These are phyloP conservation scores for Malassezia cuniculi DNA, from an alignment of 1,284 basidiomycete genomes.

Conservation along the genomic window DNA sequence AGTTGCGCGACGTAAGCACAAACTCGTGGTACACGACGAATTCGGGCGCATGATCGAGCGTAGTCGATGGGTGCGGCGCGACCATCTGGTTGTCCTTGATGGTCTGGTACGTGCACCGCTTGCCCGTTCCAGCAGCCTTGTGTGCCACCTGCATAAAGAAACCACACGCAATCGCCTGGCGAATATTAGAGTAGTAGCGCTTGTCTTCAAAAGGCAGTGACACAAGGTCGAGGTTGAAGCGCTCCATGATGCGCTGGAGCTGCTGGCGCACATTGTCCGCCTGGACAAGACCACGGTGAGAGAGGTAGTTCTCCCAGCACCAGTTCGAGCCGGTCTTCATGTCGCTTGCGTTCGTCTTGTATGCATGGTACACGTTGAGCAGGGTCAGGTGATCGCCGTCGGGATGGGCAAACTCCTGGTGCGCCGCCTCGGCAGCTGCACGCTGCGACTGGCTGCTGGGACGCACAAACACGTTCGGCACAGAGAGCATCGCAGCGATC, in stretches of 20 bases:
- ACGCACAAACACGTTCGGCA: constrained; percentile 84
- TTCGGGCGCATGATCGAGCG: constrained; percentile 80
- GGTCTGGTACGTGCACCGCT: constrained; percentile 50
- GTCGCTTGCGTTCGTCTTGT: constrained; percentile 53
- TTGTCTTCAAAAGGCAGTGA: constrained; percentile 63
- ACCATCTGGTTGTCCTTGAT: constrained; percentile 92
- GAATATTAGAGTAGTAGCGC: constrained; percentile 66
- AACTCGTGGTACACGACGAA: constrained; percentile 97
- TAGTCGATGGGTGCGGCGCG: constrained; percentile 82
- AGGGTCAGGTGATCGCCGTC: constrained; percentile 91
- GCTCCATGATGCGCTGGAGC: constrained; percentile 83
- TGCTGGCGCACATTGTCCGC: constrained; percentile 93
- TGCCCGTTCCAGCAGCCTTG: constrained; percentile 48
- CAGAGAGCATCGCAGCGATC: constrained; percentile 84
- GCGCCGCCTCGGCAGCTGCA: constrained; percentile 82
- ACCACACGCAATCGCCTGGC: constrained; percentile 73
- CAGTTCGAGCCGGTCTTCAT: constrained; percentile 50
- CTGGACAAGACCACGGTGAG: constrained; percentile 67
- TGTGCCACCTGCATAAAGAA: constrained; percentile 99
- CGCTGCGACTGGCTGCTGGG: constrained; percentile 55
- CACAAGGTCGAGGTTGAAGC: constrained; percentile 57
- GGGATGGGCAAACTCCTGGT: constrained; percentile 74
- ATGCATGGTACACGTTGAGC: constrained; percentile 90
- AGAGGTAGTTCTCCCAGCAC: constrained; percentile 87
- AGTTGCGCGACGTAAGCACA: constrained; percentile 73